These are phyloP conservation scores for Aureobasidium namibiae DNA, from an alignment of 2,329 filamentous ascomycete species.

Conservation along the genomic window DNA sequence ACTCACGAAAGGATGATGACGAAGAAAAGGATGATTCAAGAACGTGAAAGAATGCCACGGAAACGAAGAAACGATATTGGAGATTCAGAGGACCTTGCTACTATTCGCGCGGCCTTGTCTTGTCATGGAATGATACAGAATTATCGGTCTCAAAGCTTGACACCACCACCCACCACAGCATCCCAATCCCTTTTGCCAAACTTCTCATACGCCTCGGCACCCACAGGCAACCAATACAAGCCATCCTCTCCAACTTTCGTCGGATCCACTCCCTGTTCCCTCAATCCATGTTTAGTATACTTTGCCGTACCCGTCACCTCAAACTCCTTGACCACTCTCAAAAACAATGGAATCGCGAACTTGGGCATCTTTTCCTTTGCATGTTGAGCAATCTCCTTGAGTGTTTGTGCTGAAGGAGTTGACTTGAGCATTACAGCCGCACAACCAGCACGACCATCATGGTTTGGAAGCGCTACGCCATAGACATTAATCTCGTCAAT, in stretches of 20 bases:
- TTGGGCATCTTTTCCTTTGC: conserved; percentile 52
- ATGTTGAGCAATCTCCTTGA: conserved; percentile 56
- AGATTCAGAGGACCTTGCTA: too few species aligned
- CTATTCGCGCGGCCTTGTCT: too few species aligned
- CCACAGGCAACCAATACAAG: conserved; percentile 60
- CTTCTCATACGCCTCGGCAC: conserved; percentile 51
- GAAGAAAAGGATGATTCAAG: background rate
- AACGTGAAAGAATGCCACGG: too few species aligned
- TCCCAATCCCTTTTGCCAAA: conserved; percentile 65
- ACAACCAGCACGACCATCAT: conserved; percentile 79
- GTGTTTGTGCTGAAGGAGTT: conserved; percentile 23
- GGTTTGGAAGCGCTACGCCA: conserved; percentile 67
- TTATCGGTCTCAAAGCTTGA: conserved; percentile 63
- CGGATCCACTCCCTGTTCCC: conserved; percentile 67
- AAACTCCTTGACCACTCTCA: conserved; percentile 55
- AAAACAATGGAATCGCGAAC: conserved; percentile 70
- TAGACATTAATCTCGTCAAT: conserved; percentile 80
- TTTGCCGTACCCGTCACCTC: conserved; percentile 79
- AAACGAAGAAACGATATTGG: too few species aligned
- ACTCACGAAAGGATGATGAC: background rate
- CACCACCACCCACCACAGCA: conserved; percentile 55
- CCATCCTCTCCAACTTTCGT: conserved; percentile 40
- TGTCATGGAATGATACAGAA: too few species aligned
- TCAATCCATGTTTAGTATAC: conserved; percentile 69
- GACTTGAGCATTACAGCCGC: conserved; percentile 54